Evolutionary conservation across 2,329 filamentous ascomycete genomes (phyloP), one percentile per base, ranked within the genome.

Genomic region (Aspergillus melleus): DNA sequence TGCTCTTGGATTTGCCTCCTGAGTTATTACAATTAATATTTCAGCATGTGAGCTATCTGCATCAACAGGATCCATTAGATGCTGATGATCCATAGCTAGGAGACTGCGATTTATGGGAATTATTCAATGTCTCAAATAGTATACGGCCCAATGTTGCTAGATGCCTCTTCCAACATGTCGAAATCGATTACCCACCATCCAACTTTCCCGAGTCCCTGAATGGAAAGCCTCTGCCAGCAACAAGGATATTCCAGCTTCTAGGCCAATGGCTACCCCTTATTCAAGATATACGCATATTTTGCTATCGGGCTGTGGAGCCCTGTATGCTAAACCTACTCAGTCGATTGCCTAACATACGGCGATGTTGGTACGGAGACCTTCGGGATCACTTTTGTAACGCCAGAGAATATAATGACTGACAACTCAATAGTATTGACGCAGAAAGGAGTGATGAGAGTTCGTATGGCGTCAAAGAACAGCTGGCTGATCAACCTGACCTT

Each of bases 311-410:
- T 49, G 42, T 49, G 44, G 53, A 55, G 53, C 53, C 44, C 29
- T 55, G 53, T 44, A 49, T 55, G 53, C 44, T 55, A 55, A 55
- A 55, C 29, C 32, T 55, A 46, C 44, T 55, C 26, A 20, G 53
- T 55, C 44, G 42, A 39, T 55, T 49, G 26, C 53, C 53, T 46
- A 55, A 49, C 29, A 30, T 55, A 24, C 24, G 47, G 53, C 53
- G 53, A 29, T 49, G 44, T 46, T 20, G 39, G 52, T 55, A 49
- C 46, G 53, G 44, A 47, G 44, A 47, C 5, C 39, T 24, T 55
- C 12, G 29, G 53, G 53, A 16, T 49, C 29, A 6, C 26, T 46
- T 49, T 46, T 55, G 22, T 44, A 55, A n/a, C 47, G 29, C 32
- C 19, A 55, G 46, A 44, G 19, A 10, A 30, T 46, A 46, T 32